phyloP scores from a whole-genome alignment of 768 basidiomycete species.

The Gymnopilus dilepis region DNA sequence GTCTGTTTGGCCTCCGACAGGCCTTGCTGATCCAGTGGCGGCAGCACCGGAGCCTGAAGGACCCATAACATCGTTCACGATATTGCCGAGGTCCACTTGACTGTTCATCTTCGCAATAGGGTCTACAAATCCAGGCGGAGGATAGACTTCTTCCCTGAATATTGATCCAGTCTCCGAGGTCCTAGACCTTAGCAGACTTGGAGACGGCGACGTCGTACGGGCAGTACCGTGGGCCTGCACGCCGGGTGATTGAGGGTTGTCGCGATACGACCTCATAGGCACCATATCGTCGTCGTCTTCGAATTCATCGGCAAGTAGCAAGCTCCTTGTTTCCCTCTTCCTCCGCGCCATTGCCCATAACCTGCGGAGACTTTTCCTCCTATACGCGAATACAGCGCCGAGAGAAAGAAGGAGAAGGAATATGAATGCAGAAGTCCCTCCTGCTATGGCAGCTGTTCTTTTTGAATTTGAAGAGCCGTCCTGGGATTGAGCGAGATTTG shows the following conservation, averaged over 20 bases:
- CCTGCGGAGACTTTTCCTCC: slow-evolving; percentile 40
- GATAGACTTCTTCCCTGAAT: slow-evolving; percentile 55
- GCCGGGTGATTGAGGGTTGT: neutral
- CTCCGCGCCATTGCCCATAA: slow-evolving; percentile 31
- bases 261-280: slow-evolving; percentile 14
- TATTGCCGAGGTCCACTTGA: slow-evolving; percentile 41
- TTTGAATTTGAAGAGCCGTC: slow-evolving; percentile 17
- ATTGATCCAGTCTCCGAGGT: slow-evolving; percentile 50
- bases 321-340: slow-evolving; percentile 29
- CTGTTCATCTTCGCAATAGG: slow-evolving; percentile 40
- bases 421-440: slow-evolving; percentile 43
- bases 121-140: slow-evolving; percentile 47
- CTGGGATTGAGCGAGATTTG: slow-evolving; percentile 32
- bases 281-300: slow-evolving; percentile 40
- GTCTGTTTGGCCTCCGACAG: neutral
- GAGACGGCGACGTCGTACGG: slow-evolving; percentile 34
- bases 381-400: slow-evolving; percentile 40
- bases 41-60: slow-evolving; percentile 24
- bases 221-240: neutral
- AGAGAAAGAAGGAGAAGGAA: slow-evolving; percentile 41
- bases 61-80: slow-evolving; percentile 58
- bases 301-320: slow-evolving; percentile 42
- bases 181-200: slow-evolving; percentile 43
- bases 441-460: slow-evolving; percentile 48
- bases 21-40: neutral